phyloP scores from a whole-genome alignment of 2,329 filamentous ascomycete genomes.

The Sporothrix inflata region DNA sequence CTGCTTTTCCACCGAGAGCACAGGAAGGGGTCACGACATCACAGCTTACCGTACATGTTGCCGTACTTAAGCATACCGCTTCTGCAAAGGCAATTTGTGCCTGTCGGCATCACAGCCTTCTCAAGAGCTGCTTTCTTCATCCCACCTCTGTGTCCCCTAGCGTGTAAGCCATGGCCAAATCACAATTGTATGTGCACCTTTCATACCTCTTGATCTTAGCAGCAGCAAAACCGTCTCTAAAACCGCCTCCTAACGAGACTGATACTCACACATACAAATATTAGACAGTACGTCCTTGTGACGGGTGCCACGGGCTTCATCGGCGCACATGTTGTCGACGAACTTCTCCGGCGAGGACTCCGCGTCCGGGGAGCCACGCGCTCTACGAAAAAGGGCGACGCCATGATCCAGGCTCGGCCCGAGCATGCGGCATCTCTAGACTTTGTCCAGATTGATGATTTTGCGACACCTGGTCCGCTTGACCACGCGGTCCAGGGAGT shows the following conservation, averaged over 20 bases:
- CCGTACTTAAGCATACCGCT: constrained; percentile 11
- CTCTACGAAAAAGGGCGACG: constrained; percentile 29
- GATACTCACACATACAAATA: neutral
- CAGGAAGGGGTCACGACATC: neutral
- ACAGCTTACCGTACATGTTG: neutral
- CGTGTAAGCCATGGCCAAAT: neutral
- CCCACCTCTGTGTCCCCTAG: neutral
- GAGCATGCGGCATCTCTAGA: constrained; percentile 43
- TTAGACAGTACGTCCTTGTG: constrained; percentile 38
- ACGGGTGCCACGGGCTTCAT: constrained; percentile 38
- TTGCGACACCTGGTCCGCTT: constrained; percentile 42
- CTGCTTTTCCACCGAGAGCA: neutral
- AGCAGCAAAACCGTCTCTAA: too few species aligned
- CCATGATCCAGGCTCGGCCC: constrained; percentile 38
- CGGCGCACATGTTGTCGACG: constrained; percentile 43
- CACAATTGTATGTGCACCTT: neutral
- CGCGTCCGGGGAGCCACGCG: constrained; percentile 38
- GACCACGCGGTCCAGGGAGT: constrained; percentile 40
- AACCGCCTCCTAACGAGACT: too few species aligned
- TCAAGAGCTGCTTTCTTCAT: neutral
- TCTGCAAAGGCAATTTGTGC: neutral
- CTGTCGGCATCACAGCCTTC: neutral
- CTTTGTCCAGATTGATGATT: constrained; percentile 49
- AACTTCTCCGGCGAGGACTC: constrained; percentile 39
- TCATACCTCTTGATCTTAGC: neutral